Evolutionary conservation across 192 early-diverging fungal species (phyloP).

Genomic region (Umbelopsis isabellina): DNA sequence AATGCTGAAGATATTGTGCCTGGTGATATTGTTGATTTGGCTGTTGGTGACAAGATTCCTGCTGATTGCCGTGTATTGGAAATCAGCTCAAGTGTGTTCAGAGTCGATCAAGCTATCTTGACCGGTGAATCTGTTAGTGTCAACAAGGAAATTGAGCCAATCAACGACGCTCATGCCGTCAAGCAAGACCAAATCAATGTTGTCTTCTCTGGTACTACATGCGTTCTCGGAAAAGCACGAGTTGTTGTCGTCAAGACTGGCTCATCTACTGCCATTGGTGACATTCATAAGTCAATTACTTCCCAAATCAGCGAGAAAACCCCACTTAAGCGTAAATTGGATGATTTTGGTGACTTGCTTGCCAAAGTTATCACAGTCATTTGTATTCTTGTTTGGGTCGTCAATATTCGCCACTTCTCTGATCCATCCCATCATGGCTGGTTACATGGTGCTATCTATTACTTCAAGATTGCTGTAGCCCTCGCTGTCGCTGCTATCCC

Average conservation of each 20-base stretch:
- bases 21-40: slow-evolving; percentile 93
- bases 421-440: slow-evolving; percentile 89
- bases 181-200: slow-evolving; percentile 98
- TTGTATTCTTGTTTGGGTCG: slow-evolving; percentile 96
- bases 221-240: slow-evolving; percentile 86
- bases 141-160: slow-evolving; percentile 69
- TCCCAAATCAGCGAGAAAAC: slow-evolving; percentile 89
- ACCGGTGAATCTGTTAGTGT: slow-evolving; percentile 97
- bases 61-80: slow-evolving; percentile 89
- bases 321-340: slow-evolving; percentile 92
- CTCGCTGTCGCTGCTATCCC: slow-evolving; percentile 98
- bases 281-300: slow-evolving; percentile 88
- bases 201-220: slow-evolving; percentile 96
- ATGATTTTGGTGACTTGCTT: slow-evolving; percentile 92
- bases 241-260: slow-evolving; percentile 92
- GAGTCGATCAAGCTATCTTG: slow-evolving; percentile 92
- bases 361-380: slow-evolving; percentile 86
- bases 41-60: slow-evolving; percentile 95
- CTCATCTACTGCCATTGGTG: slow-evolving; percentile 89
- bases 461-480: slow-evolving; percentile 99
- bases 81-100: slow-evolving; percentile 85
- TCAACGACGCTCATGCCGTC: slow-evolving; percentile 74
- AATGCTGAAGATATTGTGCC: slow-evolving; percentile 85
- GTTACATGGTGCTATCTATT: slow-evolving; percentile 95
- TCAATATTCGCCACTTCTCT: slow-evolving; percentile 97